Conservation (phyloP, 2,329 filamentous ascomycete species). For the Diaporthe australafricana region DNA sequence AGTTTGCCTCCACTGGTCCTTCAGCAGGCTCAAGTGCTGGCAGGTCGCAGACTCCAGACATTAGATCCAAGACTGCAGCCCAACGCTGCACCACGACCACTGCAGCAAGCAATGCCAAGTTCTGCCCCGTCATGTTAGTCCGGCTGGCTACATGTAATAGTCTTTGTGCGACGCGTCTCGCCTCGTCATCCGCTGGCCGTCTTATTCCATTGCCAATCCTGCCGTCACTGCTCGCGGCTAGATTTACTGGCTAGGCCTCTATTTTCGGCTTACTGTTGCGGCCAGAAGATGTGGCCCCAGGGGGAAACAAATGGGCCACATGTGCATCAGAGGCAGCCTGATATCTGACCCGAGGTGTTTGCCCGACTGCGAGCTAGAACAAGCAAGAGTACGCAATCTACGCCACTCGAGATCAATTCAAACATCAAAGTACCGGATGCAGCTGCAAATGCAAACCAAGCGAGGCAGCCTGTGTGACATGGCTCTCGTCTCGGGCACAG, state of each 20-base stretch:
- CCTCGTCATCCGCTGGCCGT: constrained; percentile 23
- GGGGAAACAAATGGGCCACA: constrained; percentile 3
- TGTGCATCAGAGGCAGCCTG: constrained; percentile 19
- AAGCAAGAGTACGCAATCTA: constrained; percentile 1
- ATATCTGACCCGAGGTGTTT: neutral
- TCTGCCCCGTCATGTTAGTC: neutral
- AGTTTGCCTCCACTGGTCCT: constrained; percentile 8
- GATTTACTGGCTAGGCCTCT: neutral
- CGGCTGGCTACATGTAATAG: neutral
- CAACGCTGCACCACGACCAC: neutral
- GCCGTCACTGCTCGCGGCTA: neutral
- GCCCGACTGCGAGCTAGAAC: neutral
- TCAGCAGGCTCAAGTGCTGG: too few relatives aligned
- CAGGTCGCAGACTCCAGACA: too few relatives aligned
- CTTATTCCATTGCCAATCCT: neutral
- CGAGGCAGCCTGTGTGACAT: constrained; percentile 23
- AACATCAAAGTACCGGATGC: neutral
- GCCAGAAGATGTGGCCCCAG: neutral
- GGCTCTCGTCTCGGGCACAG: constrained; percentile 7
- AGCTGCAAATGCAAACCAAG: neutral
- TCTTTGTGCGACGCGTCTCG: constrained; percentile 27
- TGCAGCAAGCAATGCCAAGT: neutral
- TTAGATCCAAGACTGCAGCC: neutral
- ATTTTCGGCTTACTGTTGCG: constrained; percentile 1
- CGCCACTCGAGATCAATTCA: neutral